These are phyloP conservation scores for Tetracladium maxilliforme DNA, from an alignment of 2,329 filamentous ascomycete species.

Conservation along the genomic window DNA sequence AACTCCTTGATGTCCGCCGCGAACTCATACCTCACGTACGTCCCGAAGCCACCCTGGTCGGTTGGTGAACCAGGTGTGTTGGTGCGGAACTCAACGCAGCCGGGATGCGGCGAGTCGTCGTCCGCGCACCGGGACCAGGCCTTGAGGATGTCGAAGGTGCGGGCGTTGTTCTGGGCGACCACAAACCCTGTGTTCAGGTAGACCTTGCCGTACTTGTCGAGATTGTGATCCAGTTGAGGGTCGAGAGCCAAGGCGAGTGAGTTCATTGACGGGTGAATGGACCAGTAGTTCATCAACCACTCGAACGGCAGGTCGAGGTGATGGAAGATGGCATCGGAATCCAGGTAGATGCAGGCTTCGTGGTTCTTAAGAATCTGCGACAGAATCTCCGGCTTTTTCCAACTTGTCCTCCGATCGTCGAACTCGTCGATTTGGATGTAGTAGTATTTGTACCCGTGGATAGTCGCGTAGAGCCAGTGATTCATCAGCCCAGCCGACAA, in stretches of 20 bases:
- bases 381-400: conserved; percentile 28
- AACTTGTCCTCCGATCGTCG: conserved; percentile 25
- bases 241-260: conserved; percentile 26
- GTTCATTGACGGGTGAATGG: conserved; percentile 17
- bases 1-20: too few relatives aligned
- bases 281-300: conserved; percentile 32
- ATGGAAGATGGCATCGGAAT: conserved; percentile 28
- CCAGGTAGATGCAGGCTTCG: conserved; percentile 26
- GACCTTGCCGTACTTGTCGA: conserved; percentile 21
- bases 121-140: conserved; percentile 20
- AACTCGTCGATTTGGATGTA: conserved; percentile 22
- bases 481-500: conserved; percentile 25
- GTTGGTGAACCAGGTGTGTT: too few relatives aligned
- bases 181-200: conserved; percentile 39
- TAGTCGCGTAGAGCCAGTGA: conserved; percentile 28
- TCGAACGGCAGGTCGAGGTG: conserved; percentile 27
- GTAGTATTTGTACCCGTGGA: conserved; percentile 32
- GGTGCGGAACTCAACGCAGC: conserved; percentile 18
- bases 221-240: conserved; percentile 20
- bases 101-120: background rate
- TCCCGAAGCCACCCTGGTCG: too few relatives aligned
- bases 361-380: conserved; percentile 25
- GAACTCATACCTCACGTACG: too few relatives aligned
- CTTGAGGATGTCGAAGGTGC: conserved; percentile 29
- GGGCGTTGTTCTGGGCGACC: conserved; percentile 32